Evolutionary conservation across 768 basidiomycete species (phyloP), one percentile per base, ranked within the genome.

Genomic region (Hebeloma cylindrosporum): DNA sequence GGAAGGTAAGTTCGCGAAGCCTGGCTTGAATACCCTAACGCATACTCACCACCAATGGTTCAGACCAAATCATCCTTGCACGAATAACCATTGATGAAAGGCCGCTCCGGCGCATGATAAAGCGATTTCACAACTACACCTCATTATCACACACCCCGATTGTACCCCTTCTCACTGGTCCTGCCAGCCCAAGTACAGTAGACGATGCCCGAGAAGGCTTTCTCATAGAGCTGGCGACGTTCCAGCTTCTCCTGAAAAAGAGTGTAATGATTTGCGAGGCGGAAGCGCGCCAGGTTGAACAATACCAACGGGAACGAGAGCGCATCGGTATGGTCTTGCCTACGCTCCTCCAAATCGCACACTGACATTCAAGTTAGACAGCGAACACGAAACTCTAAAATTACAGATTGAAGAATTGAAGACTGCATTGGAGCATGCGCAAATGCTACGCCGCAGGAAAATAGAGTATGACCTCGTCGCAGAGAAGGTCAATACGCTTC

Each of bases 391-490:
- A 17, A 76, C 72, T 7, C 64, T 90, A 40, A 73, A 74, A 51
- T 73, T 65, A 7, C 88, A 92, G 54, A 91, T 93, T 39, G 79
- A 83, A 52, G 82, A 87, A 52, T 74, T 93, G 53, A 92, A 91
- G 64, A 71, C 73, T 14, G 76, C 79, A 3, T 63, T 93, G 45
- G 88, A 90, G 52, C 80, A 89, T 52, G 89, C 86, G 4, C 91
- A 93, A 57, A 69, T 85, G 58, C 68, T 82, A 44, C 79, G 90
- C 35, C 73, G 72, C 47, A 77, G 83, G 43, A 93, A 90, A 69
- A 89, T 92, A 53, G 90, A 93, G 58, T 93, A 93, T 59, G 90
- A 93, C 68, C 69, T 77, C 34, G 77, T 93, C 28, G 79, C 91
- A 2, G 91, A 92, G 65, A 89, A 83, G 61, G 80, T 91, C 36